phyloP scores from a whole-genome alignment of 2,329 filamentous ascomycete species.

The Trichoderma atroviride region DNA sequence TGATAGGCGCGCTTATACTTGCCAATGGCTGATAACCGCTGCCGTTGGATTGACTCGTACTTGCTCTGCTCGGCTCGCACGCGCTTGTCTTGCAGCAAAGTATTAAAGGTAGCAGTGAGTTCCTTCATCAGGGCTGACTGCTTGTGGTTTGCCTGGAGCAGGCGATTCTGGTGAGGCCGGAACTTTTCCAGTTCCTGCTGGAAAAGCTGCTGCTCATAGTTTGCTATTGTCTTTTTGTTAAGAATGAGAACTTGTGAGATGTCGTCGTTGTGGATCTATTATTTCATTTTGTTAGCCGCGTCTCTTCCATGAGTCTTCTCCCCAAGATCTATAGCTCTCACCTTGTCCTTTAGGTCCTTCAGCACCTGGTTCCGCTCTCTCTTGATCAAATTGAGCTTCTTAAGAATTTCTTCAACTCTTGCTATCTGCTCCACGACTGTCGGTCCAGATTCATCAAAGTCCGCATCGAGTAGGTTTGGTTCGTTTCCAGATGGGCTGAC shows the following conservation, averaged over 20 bases:
- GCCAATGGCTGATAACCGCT: slow-evolving; percentile 77
- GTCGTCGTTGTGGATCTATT: slow-evolving; percentile 88
- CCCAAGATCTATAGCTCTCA: slow-evolving; percentile 44
- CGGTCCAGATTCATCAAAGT: slow-evolving; percentile 78
- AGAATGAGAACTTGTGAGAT: slow-evolving; percentile 96
- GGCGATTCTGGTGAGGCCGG: slow-evolving; percentile 83
- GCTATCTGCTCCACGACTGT: slow-evolving; percentile 89
- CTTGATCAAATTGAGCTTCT: slow-evolving; percentile 90
- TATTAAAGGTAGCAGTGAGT: slow-evolving; percentile 82
- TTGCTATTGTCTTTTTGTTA: slow-evolving; percentile 95
- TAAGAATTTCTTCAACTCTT: slow-evolving; percentile 84
- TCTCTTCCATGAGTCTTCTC: background rate
- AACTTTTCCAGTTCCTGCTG: slow-evolving; percentile 98
- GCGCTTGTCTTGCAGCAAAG: slow-evolving; percentile 88
- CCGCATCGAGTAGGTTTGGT: slow-evolving; percentile 84
- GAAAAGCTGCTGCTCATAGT: slow-evolving; percentile 90
- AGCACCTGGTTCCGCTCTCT: slow-evolving; percentile 87
- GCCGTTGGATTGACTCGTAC: slow-evolving; percentile 85
- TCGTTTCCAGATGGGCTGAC: slow-evolving; percentile 65
- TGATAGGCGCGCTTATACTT: slow-evolving; percentile 92
- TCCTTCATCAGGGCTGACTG: slow-evolving; percentile 95
- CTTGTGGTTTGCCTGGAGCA: slow-evolving; percentile 93
- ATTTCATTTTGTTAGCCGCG: slow-evolving; percentile 31
- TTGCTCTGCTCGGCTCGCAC: slow-evolving; percentile 93
- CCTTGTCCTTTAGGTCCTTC: slow-evolving; percentile 98